Evolutionary conservation across 129 eudicot genomes (phyloP), one percentile per base, ranked within the genome.

Genomic region (Glebionis coronaria): DNA sequence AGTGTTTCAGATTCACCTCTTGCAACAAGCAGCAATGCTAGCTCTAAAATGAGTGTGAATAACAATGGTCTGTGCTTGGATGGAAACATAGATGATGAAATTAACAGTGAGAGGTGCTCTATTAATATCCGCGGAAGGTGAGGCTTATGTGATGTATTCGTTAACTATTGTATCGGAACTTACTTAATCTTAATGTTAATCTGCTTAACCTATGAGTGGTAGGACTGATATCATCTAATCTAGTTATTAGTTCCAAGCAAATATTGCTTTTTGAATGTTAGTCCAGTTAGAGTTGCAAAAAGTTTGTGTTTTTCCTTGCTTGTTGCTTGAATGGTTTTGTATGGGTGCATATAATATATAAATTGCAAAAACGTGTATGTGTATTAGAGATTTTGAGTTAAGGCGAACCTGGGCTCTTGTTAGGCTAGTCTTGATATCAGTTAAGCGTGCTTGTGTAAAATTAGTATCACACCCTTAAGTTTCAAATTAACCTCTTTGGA

Each of bases 11-110:
- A 92, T 64, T 92, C 98, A 9, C 96, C 98, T 1, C 84, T 82
- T 76, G 98, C 95, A 15, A 93, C 95, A 12, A 93, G 98, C 85
- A 93, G 98, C 74, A 93, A 88, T 56, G 96, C 92, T 38, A 93
- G 98, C 72, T 93, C 98, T 27, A 96, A 92, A 75, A 61, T 83
- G 76, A 93, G 98, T 71, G 88, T 91, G 64, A 85, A 81, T 67
- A 87, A 85, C 75, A 81, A 78, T 61, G 83, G 67, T 28, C 78
- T 79, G 56, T 82, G 79, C 61, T 60, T 84, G 64, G 91, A 87
- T 58, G 90, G 85, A 47, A 81, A 68, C 56, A 38, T 84, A 18
- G 97, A 90, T 18, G 95, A 86, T 70, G 97, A 80, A 64, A 72
- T 78, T 54, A 79, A 75, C 82, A 82, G 91, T 29, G 81, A 80